phyloP scores from a whole-genome alignment of 2,329 filamentous ascomycete genomes.

The Trichoderma asperellum region DNA sequence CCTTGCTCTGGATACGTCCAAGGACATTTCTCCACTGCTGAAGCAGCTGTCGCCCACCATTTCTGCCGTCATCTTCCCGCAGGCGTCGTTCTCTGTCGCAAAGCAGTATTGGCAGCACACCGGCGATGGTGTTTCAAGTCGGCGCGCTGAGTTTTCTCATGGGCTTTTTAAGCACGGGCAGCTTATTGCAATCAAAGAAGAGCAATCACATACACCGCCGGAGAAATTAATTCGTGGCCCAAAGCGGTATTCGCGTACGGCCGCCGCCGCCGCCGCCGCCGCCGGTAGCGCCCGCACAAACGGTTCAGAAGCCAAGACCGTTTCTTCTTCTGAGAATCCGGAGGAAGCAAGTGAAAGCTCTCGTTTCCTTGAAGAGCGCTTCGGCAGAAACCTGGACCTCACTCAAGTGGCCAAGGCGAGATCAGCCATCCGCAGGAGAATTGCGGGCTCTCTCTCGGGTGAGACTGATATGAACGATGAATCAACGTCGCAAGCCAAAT shows the following conservation, averaged over 20 bases:
- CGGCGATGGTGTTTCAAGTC: slow-evolving; percentile 88
- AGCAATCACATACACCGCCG: slow-evolving; percentile 37
- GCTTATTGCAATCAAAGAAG: slow-evolving; percentile 44
- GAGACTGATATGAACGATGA: slow-evolving; percentile 59
- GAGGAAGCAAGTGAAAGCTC: slow-evolving; percentile 66
- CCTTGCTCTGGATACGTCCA: slow-evolving; percentile 63
- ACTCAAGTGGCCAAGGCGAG: slow-evolving; percentile 81
- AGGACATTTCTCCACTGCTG: slow-evolving; percentile 56
- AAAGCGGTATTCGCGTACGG: slow-evolving; percentile 70
- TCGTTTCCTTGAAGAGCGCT: slow-evolving; percentile 89
- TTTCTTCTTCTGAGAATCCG: slow-evolving; percentile 29
- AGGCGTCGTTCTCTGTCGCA: slow-evolving; percentile 69
- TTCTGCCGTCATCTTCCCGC: slow-evolving; percentile 72
- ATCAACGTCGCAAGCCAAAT: slow-evolving; percentile 28
- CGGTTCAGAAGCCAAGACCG: slow-evolving; percentile 26
- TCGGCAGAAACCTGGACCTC: slow-evolving; percentile 85
- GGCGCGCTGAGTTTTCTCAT: slow-evolving; percentile 87
- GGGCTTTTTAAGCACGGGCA: slow-evolving; percentile 71
- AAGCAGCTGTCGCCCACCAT: slow-evolving; percentile 61
- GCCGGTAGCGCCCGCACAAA: neutral
- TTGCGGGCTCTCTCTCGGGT: slow-evolving; percentile 80
- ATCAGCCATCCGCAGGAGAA: slow-evolving; percentile 81
- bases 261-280: slow-evolving; percentile 29
- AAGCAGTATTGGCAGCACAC: slow-evolving; percentile 98
- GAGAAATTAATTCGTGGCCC: slow-evolving; percentile 68